phyloP scores from a whole-genome alignment of 108 stramenopile genomes.

The Schizochytrium sp. region DNA sequence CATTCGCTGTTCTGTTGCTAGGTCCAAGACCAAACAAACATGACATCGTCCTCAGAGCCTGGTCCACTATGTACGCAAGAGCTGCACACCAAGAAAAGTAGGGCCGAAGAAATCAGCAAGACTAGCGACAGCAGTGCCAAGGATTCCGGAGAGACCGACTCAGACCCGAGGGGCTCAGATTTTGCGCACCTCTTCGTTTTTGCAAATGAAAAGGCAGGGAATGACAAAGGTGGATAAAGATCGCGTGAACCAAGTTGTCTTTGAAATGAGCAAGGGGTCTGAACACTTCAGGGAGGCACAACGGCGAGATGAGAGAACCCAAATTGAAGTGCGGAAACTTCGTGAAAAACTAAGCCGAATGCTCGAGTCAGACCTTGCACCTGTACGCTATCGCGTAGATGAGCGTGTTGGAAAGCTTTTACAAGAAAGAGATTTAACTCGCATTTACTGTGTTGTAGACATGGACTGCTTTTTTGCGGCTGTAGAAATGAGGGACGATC shows the following conservation, averaged over 20 bases:
- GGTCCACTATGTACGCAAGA: not conserved
- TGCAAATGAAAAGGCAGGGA: conserved; percentile 75
- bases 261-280: conserved; percentile 75
- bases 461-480: conserved; percentile 94
- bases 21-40: too few species aligned
- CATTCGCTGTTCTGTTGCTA: too few species aligned
- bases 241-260: conserved; percentile 71
- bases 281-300: conserved; percentile 69
- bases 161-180: not conserved
- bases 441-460: conserved; percentile 86
- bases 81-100: not conserved
- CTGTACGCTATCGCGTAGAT: not conserved
- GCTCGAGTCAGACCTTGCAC: not conserved
- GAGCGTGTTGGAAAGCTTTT: conserved; percentile 61
- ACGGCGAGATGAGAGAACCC: conserved; percentile 64
- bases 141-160: not conserved
- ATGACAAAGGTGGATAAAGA: conserved; percentile 74
- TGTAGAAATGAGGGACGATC: conserved; percentile 83
- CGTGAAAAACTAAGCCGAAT: conserved; percentile 14
- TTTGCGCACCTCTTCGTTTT: conserved; percentile 70
- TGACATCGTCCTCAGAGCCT: too few species aligned
- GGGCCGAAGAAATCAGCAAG: not conserved
- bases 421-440: conserved; percentile 36
- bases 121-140: not conserved
- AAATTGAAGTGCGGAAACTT: conserved; percentile 66